Conservation (phyloP, 1,284 basidiomycete genomes). For the Melampsora medusae region DNA sequence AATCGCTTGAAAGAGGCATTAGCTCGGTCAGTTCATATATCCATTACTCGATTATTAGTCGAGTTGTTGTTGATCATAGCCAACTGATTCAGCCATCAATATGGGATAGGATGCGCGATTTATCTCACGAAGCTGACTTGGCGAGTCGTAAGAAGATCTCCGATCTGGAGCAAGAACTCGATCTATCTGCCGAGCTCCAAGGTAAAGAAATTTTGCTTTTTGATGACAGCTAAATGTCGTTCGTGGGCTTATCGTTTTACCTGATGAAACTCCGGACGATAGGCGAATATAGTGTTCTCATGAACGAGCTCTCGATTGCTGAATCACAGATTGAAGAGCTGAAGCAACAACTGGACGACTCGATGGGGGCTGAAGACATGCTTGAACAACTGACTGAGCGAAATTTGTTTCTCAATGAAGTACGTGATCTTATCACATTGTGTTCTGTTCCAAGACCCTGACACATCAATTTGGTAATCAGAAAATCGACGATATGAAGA, state of each 20-base stretch:
- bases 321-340: slow-evolving; percentile 89
- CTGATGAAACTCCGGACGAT: slow-evolving; percentile 44
- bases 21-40: slow-evolving; percentile 63
- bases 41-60: not conserved
- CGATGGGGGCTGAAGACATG: slow-evolving; percentile 91
- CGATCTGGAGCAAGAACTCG: slow-evolving; percentile 85
- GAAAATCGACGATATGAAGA: slow-evolving; percentile 95
- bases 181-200: slow-evolving; percentile 54
- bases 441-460: not conserved
- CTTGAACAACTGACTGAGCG: slow-evolving; percentile 91
- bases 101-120: slow-evolving; percentile 80
- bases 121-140: slow-evolving; percentile 79
- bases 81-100: slow-evolving; percentile 56
- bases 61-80: not conserved
- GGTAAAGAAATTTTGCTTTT: slow-evolving; percentile 48
- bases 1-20: slow-evolving; percentile 91
- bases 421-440: slow-evolving; percentile 52
- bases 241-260: slow-evolving; percentile 47
- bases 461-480: slow-evolving; percentile 52
- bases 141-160: slow-evolving; percentile 76
- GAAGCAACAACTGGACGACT: slow-evolving; percentile 90
- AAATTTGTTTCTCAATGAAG: slow-evolving; percentile 84
- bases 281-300: slow-evolving; percentile 76
- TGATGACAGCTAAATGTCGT: not conserved
- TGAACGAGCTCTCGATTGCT: slow-evolving; percentile 76